A percentile compares a stretch with the other conserved stretches of the same genome.
Evolutionary conservation across 768 basidiomycete species (phyloP).

Genomic region (Podaxis rugospora): DNA sequence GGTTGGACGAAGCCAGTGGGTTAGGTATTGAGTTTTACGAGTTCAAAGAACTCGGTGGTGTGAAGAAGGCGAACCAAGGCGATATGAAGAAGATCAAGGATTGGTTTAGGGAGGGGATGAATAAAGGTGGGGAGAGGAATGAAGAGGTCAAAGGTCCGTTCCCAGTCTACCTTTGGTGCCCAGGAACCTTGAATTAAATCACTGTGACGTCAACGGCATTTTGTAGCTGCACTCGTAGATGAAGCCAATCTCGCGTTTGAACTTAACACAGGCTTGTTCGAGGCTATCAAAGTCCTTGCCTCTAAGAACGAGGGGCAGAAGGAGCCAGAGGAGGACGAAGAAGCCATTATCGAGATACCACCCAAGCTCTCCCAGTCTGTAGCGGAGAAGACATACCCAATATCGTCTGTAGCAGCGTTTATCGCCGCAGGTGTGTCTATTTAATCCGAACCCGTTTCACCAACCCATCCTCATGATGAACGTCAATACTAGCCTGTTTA

Average conservation of each 20-base stretch:
- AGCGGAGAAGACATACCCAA: slow-evolving; percentile 22
- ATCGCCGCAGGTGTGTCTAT: slow-evolving; percentile 27
- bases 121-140: slow-evolving; percentile 40
- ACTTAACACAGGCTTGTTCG: slow-evolving; percentile 44
- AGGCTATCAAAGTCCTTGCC: slow-evolving; percentile 22
- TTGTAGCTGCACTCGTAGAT: slow-evolving; percentile 38
- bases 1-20: slow-evolving; percentile 45
- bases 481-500: slow-evolving; percentile 33
- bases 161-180: neutral
- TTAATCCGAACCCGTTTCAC: neutral
- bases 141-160: slow-evolving; percentile 37
- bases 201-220: neutral
- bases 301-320: slow-evolving; percentile 11
- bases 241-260: slow-evolving; percentile 48
- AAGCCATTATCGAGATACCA: neutral
- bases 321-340: slow-evolving; percentile 3
- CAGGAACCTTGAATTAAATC: neutral
- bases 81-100: slow-evolving; percentile 74
- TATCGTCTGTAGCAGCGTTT: slow-evolving; percentile 31
- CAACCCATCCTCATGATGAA: neutral
- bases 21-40: slow-evolving; percentile 64
- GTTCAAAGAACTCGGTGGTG: slow-evolving; percentile 53
- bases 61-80: slow-evolving; percentile 41
- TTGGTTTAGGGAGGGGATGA: slow-evolving; percentile 59
- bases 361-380: neutral